These are phyloP conservation scores for Purshia tridentata DNA, from an alignment of 306 rosid genomes.

Conservation along the genomic window DNA sequence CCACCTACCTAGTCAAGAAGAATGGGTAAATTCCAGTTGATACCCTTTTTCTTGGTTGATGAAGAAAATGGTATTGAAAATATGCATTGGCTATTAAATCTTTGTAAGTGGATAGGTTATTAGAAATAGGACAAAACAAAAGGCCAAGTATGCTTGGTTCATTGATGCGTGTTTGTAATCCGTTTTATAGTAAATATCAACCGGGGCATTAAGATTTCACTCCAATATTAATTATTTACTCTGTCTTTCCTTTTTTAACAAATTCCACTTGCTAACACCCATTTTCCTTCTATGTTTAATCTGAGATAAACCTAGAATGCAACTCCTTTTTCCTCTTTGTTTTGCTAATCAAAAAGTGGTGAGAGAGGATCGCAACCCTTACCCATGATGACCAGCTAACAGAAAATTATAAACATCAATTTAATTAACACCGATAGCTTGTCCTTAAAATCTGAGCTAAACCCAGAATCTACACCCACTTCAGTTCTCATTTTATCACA, in stretches of 20 bases:
- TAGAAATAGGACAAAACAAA: neutral
- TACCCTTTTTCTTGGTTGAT: conserved; percentile 2
- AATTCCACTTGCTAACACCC: neutral
- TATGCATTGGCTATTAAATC: neutral
- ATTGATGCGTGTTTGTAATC: neutral
- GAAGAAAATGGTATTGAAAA: conserved; percentile 8
- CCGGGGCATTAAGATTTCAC: neutral
- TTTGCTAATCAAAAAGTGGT: conserved; percentile 7
- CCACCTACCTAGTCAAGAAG: neutral
- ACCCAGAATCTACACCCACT: conserved; percentile 38
- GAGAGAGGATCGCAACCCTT: no score
- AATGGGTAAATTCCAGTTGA: neutral
- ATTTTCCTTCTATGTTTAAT: neutral
- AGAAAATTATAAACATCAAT: neutral
- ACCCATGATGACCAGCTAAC: no score
- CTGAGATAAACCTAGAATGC: conserved; percentile 30
- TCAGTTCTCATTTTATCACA: conserved; percentile 7
- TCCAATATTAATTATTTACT: neutral
- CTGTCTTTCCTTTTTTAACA: neutral
- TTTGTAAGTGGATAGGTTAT: neutral
- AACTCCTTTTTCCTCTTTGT: conserved; percentile 14
- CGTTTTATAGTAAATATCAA: neutral
- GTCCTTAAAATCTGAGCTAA: conserved; percentile 28
- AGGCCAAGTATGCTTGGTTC: neutral
- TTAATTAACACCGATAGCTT: conserved; percentile 11